Evolutionary conservation across 768 basidiomycete species (phyloP).

Genomic region (Leccinum barrowsii): DNA sequence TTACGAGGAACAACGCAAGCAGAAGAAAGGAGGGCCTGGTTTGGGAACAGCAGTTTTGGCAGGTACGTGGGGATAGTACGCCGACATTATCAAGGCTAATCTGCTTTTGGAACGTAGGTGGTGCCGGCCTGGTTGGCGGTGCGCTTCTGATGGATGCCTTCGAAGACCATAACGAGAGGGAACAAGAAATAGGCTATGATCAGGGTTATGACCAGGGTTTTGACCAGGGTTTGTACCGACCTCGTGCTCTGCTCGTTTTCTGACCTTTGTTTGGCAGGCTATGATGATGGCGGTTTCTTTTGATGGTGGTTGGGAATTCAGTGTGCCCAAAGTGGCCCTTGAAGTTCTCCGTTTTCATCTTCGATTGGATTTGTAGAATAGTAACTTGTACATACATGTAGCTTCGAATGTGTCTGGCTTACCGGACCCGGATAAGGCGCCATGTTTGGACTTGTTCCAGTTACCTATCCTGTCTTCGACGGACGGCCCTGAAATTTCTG

Average conservation of each 20-base stretch:
- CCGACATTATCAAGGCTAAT: conserved; percentile 2
- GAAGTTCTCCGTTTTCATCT: neutral
- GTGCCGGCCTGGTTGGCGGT: conserved; percentile 66
- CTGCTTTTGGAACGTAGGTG: conserved; percentile 35
- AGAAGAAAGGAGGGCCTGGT: conserved; percentile 45
- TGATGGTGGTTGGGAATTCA: conserved; percentile 10
- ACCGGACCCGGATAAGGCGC: neutral
- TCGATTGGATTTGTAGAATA: conserved; percentile 17
- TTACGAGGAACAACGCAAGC: conserved; percentile 36
- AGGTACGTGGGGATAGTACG: conserved; percentile 33
- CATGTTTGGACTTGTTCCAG: neutral
- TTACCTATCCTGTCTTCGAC: neutral
- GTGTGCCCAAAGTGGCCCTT: neutral
- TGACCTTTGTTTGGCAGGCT: conserved; percentile 29
- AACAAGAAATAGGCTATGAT: conserved; percentile 32
- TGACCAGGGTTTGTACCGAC: conserved; percentile 30
- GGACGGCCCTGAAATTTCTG: neutral
- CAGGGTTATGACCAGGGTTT: conserved; percentile 39
- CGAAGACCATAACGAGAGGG: conserved; percentile 39
- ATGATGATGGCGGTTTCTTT: conserved; percentile 1
- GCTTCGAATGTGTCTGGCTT: neutral
- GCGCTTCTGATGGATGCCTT: conserved; percentile 49
- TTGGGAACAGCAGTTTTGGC: conserved; percentile 45
- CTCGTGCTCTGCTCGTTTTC: conserved; percentile 3
- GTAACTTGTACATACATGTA: neutral